Conservation (phyloP, 108 stramenopile species). For the Cyclotella cryptica region DNA sequence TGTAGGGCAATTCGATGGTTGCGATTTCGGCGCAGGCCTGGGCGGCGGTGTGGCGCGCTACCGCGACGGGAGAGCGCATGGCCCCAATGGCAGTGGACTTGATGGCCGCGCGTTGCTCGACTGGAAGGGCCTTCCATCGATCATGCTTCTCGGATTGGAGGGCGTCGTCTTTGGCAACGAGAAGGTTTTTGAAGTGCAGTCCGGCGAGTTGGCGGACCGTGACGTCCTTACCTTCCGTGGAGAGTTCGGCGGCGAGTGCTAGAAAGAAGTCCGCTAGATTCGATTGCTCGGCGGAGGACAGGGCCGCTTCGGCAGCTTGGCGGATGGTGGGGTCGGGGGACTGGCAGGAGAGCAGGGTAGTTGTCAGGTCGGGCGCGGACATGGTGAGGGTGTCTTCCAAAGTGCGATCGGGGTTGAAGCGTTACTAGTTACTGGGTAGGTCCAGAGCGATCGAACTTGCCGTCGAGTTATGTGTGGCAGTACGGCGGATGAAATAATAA, state of each 20-base stretch:
- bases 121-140: conserved; percentile 72
- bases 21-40: conserved; percentile 88
- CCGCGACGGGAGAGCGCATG: conserved; percentile 62
- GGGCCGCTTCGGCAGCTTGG: conserved; percentile 47
- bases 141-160: conserved; percentile 66
- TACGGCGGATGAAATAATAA: no score
- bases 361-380: conserved; percentile 45
- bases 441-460: no score
- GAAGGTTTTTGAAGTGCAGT: conserved; percentile 86
- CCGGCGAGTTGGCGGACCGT: conserved; percentile 82
- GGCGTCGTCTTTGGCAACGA: conserved; percentile 78
- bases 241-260: conserved; percentile 70
- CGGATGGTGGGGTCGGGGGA: conserved; percentile 54
- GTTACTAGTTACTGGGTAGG: no score
- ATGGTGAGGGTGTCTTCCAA: not conserved
- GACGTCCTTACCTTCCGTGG: conserved; percentile 68
- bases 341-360: conserved; percentile 50
- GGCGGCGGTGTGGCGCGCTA: conserved; percentile 79
- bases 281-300: conserved; percentile 47
- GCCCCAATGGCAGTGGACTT: conserved; percentile 68
- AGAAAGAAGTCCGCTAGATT: conserved; percentile 58
- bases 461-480: no score
- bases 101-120: conserved; percentile 57
- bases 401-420: no score
- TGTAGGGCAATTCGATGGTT: conserved; percentile 82